phyloP scores from a whole-genome alignment of 2,329 filamentous ascomycete species.

The Leptographium wingfieldii region DNA sequence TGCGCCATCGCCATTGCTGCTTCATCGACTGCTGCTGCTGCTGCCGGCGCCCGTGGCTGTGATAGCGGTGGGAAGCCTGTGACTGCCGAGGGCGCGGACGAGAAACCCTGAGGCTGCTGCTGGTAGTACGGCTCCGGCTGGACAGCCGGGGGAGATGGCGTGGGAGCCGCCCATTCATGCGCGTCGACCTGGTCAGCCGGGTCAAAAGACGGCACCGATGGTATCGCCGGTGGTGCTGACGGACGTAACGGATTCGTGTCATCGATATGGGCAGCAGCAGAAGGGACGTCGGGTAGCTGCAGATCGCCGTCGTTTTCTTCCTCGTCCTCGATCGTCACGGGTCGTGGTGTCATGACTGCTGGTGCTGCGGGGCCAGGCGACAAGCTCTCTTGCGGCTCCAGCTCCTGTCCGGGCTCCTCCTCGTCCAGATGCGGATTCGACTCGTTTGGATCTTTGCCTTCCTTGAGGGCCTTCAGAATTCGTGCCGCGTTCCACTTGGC shows the following conservation, averaged over 20 bases:
- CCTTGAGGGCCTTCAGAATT: constrained; percentile 82
- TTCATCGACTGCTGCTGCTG: constrained; percentile 40
- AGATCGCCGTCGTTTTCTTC: constrained; percentile 28
- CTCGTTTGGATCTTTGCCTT: constrained; percentile 82
- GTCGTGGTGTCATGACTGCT: constrained; percentile 17
- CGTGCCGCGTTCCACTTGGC: constrained; percentile 91
- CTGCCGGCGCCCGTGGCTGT: constrained; percentile 2
- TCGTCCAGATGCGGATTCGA: constrained; percentile 64
- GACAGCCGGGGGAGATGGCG: not conserved
- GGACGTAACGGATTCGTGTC: no score
- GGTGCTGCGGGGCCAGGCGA: not conserved
- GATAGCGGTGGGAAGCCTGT: constrained; percentile 7
- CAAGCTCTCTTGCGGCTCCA: not conserved
- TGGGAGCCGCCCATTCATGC: not conserved
- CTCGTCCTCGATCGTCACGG: constrained; percentile 40
- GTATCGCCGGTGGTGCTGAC: not conserved
- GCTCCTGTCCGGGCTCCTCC: constrained; percentile 41
- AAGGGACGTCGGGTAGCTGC: not conserved
- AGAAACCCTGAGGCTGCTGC: constrained; percentile 1
- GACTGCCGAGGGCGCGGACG: not conserved
- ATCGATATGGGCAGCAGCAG: not conserved
- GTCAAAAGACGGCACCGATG: not conserved
- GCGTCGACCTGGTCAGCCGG: not conserved
- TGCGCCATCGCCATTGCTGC: constrained; percentile 64
- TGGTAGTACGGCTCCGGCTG: constrained; percentile 18